A percentile compares a stretch with the other conserved stretches of the same genome.
phyloP scores from a whole-genome alignment of 2,329 filamentous ascomycete genomes.

The Mollisiaceae sp. region DNA sequence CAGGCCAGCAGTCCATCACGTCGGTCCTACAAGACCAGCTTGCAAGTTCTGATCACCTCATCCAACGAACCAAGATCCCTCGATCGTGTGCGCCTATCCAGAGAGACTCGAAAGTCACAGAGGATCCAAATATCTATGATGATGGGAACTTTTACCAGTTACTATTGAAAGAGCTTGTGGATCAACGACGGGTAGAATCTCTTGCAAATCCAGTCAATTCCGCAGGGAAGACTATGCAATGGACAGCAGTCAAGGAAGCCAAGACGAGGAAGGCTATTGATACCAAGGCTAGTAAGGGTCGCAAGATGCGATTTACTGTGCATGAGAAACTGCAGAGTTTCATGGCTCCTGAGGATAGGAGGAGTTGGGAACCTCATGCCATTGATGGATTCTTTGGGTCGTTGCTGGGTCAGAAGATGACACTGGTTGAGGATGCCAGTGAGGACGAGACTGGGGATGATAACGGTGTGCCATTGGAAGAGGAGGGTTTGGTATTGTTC shows the following conservation, averaged over 20 bases:
- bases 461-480: constrained; percentile 47
- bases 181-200: constrained; percentile 79
- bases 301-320: constrained; percentile 92
- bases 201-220: constrained; percentile 48
- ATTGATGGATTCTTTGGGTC: constrained; percentile 79
- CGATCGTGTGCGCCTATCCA: constrained; percentile 80
- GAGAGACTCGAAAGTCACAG: constrained; percentile 58
- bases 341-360: constrained; percentile 88
- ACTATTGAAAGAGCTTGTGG: constrained; percentile 89
- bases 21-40: constrained; percentile 73
- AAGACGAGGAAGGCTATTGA: constrained; percentile 87
- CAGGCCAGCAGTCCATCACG: constrained; percentile 65
- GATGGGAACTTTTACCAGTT: constrained; percentile 95
- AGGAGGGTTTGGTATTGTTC: constrained; percentile 42
- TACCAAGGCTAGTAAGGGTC: constrained; percentile 91
- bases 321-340: constrained; percentile 98
- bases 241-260: constrained; percentile 73
- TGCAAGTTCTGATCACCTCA: constrained; percentile 65
- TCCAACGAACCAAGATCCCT: constrained; percentile 71
- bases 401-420: constrained; percentile 72
- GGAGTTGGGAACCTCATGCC: constrained; percentile 79
- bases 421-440: constrained; percentile 59
- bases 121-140: constrained; percentile 77
- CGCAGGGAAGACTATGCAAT: constrained; percentile 51
- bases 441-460: constrained; percentile 56